Conservation (phyloP, 495 filamentous ascomycete species). For the Daldinia vernicosa region DNA sequence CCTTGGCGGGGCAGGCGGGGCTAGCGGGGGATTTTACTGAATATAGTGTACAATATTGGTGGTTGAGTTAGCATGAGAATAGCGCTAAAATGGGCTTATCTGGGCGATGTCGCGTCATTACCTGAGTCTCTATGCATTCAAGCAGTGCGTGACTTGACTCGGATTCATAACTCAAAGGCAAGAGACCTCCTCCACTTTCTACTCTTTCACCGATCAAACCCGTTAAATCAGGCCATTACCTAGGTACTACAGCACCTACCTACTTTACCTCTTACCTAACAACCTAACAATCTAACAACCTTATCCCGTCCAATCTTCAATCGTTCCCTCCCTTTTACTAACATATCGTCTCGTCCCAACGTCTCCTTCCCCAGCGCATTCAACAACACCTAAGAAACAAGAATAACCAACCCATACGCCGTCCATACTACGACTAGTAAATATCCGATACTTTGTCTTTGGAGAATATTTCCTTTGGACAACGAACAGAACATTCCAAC, state of each 20-base stretch:
- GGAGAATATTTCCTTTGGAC: constrained; percentile 14
- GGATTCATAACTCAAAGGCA: constrained; percentile 19
- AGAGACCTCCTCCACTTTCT: constrained; percentile 26
- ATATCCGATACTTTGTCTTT: neutral
- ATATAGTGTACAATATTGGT: neutral
- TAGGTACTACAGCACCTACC: neutral
- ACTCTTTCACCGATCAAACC: constrained; percentile 1
- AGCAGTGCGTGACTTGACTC: constrained; percentile 37
- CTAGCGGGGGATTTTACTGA: neutral
- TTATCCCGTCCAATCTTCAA: neutral
- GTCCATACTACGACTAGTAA: constrained; percentile 3
- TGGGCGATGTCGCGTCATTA: constrained; percentile 34
- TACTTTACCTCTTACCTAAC: neutral
- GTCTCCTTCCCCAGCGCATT: constrained; percentile 5
- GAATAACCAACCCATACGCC: constrained; percentile 5
- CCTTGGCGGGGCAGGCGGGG: neutral
- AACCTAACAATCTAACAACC: no score
- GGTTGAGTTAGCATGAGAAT: neutral
- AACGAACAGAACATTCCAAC: neutral
- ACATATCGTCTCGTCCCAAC: neutral
- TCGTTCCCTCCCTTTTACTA: constrained; percentile 2
- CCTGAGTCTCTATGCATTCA: neutral
- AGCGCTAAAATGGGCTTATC: constrained; percentile 29
- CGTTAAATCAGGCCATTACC: neutral
- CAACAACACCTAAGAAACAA: neutral